Base-by-base conservation (phyloP, 768 basidiomycete genomes). In the Suillus sp. region DNA sequence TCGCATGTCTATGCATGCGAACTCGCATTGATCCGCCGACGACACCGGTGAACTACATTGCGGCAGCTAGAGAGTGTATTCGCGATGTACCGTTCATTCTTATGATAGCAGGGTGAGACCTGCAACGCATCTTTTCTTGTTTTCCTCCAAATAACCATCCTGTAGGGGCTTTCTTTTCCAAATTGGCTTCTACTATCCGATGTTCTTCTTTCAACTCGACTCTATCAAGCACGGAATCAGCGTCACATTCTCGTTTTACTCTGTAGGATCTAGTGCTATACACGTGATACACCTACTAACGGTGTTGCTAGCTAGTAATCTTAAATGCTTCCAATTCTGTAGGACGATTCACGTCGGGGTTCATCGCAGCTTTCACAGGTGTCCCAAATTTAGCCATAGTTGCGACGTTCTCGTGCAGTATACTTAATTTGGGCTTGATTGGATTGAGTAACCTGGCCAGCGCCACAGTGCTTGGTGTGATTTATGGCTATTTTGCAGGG, bases 141-240 rank as follows among this genome's bases (percentile, higher is more conserved):
- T n/a, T 57, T 11, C 45, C 4, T 42, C 51, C 13, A 53, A 47
- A 32, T 32, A 16, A 34, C 43, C 1, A 48, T 25, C 18, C 1
- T 18, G 16, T 34, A 74, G 73, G 66, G 42, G 16, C 2, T 70
- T 0, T 60, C 18, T 75, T 47, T 75, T 78, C 18, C 68, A 78
- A 6, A 65, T 70, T 1, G 82, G 80, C 3, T 67, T 84, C 37
- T 85, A 78, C 63, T 84, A 78, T 53, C 84, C 85, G 0, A 74
- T 84, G 20, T 87, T 85, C 71, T 88, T 83, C 68, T 66, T 87
- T 8, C 87, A 88, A 65, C 70, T 87, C 14, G 80, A 83, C 62
- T 78, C 85, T 1, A 75, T 83, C 34, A 72, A 77, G 56, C 83
- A 84, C 61, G 80, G 81, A 1, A 76, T 84, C 43, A 70, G 75